phyloP scores from a whole-genome alignment of 805 yeast species.

The Wickerhamiella siamensis region DNA sequence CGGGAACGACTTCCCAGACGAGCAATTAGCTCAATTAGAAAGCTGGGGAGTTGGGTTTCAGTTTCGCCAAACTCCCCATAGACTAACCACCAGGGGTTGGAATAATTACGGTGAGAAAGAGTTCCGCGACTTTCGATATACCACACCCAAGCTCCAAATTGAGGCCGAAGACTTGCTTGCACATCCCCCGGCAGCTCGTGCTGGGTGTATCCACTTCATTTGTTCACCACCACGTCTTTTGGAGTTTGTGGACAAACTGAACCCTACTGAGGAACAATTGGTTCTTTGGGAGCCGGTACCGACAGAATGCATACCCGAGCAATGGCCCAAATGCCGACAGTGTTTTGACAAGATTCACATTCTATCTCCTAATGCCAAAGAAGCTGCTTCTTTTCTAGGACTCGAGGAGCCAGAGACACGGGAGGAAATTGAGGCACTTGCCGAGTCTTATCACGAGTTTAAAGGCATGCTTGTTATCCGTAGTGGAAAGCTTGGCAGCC shows the following conservation, averaged over 20 bases:
- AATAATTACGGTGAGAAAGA: conserved; percentile 57
- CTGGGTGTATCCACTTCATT: conserved; percentile 50
- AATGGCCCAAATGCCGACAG: conserved; percentile 27
- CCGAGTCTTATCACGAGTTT: conserved; percentile 30
- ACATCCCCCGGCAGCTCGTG: conserved; percentile 26
- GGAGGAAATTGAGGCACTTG: conserved; percentile 31
- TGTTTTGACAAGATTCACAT: conserved; percentile 38
- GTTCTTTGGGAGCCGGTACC: conserved; percentile 84
- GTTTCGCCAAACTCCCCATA: conserved; percentile 34
- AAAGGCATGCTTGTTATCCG: conserved; percentile 41
- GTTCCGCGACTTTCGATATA: conserved; percentile 44
- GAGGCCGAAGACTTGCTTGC: conserved; percentile 38
- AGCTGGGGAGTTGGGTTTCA: conserved; percentile 51
- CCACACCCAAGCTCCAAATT: conserved; percentile 47
- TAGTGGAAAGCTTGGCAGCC: conserved; percentile 65
- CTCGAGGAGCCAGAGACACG: conserved; percentile 29
- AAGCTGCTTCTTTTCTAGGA: conserved; percentile 54
- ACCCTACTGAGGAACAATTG: conserved; percentile 24
- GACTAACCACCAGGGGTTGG: conserved; percentile 71
- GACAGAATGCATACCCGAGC: conserved; percentile 45
- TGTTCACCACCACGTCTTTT: conserved; percentile 54
- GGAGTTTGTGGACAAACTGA: conserved; percentile 31
- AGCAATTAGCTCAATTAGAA: conserved; percentile 31
- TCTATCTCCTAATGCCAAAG: conserved; percentile 74
- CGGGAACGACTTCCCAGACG: conserved; percentile 61